Conservation (phyloP, 208 protist species). For the Leishmania major region DNA sequence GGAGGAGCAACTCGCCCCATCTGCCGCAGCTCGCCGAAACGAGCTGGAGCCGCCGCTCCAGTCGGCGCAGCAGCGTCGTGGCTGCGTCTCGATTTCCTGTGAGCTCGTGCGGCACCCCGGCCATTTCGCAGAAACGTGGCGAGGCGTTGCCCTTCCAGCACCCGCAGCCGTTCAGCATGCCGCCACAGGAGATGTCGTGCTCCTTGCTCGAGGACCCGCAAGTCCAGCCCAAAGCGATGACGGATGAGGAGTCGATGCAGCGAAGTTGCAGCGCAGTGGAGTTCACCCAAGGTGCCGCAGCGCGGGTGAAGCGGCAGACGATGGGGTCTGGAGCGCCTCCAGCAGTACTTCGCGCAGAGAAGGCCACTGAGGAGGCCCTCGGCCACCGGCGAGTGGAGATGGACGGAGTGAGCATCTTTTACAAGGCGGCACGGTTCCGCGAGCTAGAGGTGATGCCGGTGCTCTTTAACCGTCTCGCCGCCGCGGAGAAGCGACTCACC, state of each 20-base stretch:
- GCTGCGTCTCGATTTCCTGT: neutral
- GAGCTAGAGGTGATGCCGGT: constrained; percentile 62
- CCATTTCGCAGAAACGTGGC: neutral
- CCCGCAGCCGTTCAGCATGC: neutral
- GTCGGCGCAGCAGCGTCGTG: neutral
- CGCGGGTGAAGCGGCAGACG: neutral
- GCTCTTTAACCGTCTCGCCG: constrained; percentile 75
- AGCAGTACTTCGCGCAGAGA: neutral
- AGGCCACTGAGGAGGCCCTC: neutral
- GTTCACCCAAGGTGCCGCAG: neutral
- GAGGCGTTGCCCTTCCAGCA: neutral
- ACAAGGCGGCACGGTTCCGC: constrained; percentile 61
- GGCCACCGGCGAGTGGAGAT: constrained; percentile 62
- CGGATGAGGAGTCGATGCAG: neutral
- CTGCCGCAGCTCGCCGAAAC: constrained; percentile 8
- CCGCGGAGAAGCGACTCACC: constrained; percentile 51
- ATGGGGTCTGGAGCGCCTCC: neutral
- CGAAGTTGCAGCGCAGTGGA: neutral
- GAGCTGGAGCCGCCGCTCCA: neutral
- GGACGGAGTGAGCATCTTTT: constrained; percentile 88
- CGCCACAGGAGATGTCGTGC: neutral
- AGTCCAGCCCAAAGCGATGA: neutral
- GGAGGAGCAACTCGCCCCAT: neutral
- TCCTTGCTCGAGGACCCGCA: neutral
- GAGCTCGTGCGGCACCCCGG: neutral